Evolutionary conservation across 768 basidiomycete species (phyloP).

Genomic region (Infundibulicybe gibba): DNA sequence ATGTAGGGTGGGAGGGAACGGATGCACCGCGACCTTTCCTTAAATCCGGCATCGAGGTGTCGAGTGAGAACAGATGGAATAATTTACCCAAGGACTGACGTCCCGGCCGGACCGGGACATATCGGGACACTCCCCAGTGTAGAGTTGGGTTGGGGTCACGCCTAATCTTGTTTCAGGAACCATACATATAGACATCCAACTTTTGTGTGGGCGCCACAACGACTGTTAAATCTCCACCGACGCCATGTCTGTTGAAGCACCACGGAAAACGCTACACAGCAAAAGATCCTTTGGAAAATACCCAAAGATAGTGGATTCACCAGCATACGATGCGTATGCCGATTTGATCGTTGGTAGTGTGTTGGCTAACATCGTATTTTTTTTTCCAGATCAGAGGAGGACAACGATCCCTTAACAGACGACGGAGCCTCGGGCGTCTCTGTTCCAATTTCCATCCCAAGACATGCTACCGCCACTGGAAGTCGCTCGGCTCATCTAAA

Average conservation of each 20-base stretch:
- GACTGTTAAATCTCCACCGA: neutral
- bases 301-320: conserved; percentile 60
- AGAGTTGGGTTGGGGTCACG: too few relatives aligned
- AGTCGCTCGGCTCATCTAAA: conserved; percentile 27
- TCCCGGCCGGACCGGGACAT: too few relatives aligned
- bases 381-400: conserved; percentile 68
- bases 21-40: neutral
- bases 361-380: neutral
- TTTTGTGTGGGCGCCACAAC: too few relatives aligned
- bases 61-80: too few relatives aligned
- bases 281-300: conserved; percentile 74
- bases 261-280: conserved; percentile 40
- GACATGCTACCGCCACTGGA: conserved; percentile 17
- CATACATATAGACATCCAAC: too few relatives aligned
- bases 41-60: too few relatives aligned
- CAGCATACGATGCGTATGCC: conserved; percentile 68
- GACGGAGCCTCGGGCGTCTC: conserved; percentile 57
- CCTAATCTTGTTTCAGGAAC: too few relatives aligned
- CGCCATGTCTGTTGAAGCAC: conserved; percentile 20
- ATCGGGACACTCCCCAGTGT: too few relatives aligned
- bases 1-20: neutral
- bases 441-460: conserved; percentile 28
- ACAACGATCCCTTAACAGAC: conserved; percentile 85
- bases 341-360: too few relatives aligned
- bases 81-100: too few relatives aligned